phyloP scores from a whole-genome alignment of 768 basidiomycete species.

The Cystofilobasidium capitatum region DNA sequence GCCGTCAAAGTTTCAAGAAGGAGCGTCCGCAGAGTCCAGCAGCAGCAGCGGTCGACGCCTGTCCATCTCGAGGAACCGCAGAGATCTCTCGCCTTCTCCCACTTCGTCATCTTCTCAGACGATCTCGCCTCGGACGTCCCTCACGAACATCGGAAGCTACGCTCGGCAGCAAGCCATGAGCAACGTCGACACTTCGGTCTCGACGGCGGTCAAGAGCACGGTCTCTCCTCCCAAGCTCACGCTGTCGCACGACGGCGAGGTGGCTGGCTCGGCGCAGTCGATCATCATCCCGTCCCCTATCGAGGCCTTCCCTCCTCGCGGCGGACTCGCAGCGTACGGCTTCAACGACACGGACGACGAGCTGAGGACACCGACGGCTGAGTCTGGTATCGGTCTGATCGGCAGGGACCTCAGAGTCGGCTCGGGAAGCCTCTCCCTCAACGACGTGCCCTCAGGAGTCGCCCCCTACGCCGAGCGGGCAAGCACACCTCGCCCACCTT shows the following conservation, averaged over 20 bases:
- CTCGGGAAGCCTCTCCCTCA: background rate
- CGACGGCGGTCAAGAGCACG: background rate
- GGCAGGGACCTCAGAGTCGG: background rate
- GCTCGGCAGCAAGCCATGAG: background rate
- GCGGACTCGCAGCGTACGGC: background rate
- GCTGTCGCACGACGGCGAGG: conserved; percentile 4
- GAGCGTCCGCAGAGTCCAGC: background rate
- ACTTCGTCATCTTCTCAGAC: conserved; percentile 1
- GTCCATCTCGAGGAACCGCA: conserved; percentile 2
- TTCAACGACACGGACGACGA: background rate
- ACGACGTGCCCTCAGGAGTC: conserved; percentile 9
- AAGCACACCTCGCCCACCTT: background rate
- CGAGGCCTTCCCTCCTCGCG: background rate
- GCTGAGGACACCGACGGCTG: conserved; percentile 9
- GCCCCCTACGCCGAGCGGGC: background rate
- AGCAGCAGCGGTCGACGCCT: background rate
- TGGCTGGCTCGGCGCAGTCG: background rate
- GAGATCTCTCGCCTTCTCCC: conserved; percentile 11
- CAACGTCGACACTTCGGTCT: background rate
- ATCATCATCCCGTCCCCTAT: conserved; percentile 11
- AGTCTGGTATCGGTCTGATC: background rate
- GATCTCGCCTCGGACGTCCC: conserved; percentile 11
- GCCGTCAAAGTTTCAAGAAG: background rate
- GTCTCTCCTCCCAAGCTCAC: conserved; percentile 20
- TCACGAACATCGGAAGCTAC: conserved; percentile 6